Evolutionary conservation across 108 stramenopile genomes (phyloP).

Genomic region (Epithemia pelagica): DNA sequence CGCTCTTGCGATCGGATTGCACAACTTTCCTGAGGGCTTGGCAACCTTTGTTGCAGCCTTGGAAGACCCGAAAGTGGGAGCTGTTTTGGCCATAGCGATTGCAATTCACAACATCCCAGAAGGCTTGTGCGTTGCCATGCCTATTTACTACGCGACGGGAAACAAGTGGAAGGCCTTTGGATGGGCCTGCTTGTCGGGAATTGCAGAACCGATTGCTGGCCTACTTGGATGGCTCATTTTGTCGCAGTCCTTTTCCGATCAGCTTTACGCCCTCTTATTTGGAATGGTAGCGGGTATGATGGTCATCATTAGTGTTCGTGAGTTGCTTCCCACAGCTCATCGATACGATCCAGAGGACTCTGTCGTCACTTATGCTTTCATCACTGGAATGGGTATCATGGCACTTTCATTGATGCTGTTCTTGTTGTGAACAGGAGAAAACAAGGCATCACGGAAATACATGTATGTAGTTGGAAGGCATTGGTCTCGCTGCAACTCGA

Average conservation of each 20-base stretch:
- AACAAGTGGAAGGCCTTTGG: conserved; percentile 70
- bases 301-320: conserved; percentile 78
- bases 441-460: no score
- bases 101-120: conserved; percentile 84
- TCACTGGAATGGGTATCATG: conserved; percentile 87
- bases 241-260: conserved; percentile 38
- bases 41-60: conserved; percentile 70
- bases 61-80: conserved; percentile 51
- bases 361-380: conserved; percentile 77
- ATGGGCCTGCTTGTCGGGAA: conserved; percentile 64
- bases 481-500: no score
- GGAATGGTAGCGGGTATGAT: conserved; percentile 88
- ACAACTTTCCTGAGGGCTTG: conserved; percentile 88
- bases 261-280: conserved; percentile 69
- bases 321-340: conserved; percentile 92
- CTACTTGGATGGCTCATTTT: conserved; percentile 70
- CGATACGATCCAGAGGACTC: conserved; percentile 86
- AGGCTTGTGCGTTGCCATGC: conserved; percentile 79
- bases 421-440: conserved; percentile 14
- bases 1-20: conserved; percentile 67
- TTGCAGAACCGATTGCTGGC: conserved; percentile 76
- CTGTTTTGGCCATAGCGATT: conserved; percentile 42
- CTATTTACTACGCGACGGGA: conserved; percentile 89
- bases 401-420: conserved; percentile 88
- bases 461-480: no score